phyloP scores from a whole-genome alignment of 2,329 filamentous ascomycete species.

The Pseudocercospora pini-densiflorae region DNA sequence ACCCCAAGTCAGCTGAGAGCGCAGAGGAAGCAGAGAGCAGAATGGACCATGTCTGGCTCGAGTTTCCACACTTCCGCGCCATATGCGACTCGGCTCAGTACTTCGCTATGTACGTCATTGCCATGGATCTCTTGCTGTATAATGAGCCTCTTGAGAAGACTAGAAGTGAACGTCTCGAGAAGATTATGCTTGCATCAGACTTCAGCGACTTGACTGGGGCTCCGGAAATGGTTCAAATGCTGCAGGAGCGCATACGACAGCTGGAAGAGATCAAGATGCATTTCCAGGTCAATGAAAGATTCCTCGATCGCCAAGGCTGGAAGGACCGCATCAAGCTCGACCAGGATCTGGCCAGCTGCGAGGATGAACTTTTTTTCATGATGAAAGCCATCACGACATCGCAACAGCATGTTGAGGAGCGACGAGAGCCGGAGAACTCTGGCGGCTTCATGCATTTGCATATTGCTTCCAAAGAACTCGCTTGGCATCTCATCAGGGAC shows the following conservation, averaged over 20 bases:
- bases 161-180: constrained; percentile 91
- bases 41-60: constrained; percentile 97
- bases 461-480: constrained; percentile 91
- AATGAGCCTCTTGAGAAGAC: constrained; percentile 97
- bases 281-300: constrained; percentile 90
- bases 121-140: constrained; percentile 92
- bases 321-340: constrained; percentile 88
- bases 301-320: constrained; percentile 88
- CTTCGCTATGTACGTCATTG: constrained; percentile 97
- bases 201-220: constrained; percentile 96
- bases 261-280: constrained; percentile 95
- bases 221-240: constrained; percentile 86
- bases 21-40: constrained; percentile 61
- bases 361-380: constrained; percentile 98
- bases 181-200: constrained; percentile 98
- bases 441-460: constrained; percentile 88
- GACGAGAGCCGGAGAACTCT: constrained; percentile 64
- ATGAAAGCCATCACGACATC: constrained; percentile 99
- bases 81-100: constrained; percentile 98
- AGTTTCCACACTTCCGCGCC: constrained; percentile 92
- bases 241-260: constrained; percentile 91
- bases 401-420: constrained; percentile 81
- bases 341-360: constrained; percentile 82
- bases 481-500: constrained; percentile 94
- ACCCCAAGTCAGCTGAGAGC: constrained; percentile 47